Base-by-base conservation (phyloP, 2,329 filamentous ascomycete species). In the Fusarium verticillioides region DNA sequence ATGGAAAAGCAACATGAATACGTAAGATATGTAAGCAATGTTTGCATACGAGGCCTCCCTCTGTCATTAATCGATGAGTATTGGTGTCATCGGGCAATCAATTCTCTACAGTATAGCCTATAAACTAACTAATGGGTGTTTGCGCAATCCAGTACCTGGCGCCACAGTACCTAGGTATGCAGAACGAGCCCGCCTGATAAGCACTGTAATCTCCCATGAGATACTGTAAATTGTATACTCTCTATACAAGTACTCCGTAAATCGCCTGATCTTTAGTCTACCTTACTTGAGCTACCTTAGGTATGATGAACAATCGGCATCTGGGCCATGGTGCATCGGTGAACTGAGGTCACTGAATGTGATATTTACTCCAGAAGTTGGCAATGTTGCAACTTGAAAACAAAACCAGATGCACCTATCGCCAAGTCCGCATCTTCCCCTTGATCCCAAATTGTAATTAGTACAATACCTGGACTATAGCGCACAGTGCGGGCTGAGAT, bases 401-500 rank as follows among this genome's bases (percentile, higher is more conserved):
- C 16, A 34, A 50, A 34, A 13, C 19, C 19, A n/a, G 26, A 30
- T 32, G 30, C 46, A n/a, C 44, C 26, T 49, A 49, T 49, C 44
- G 26, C 44, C 30, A 30, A 47, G 10, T 7, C 8, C 26, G 12
- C 12, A 21, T n/a, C 28, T 12, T n/a, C 10, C 47, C 47, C 16
- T 34, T 23, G 21, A 32, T 23, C 47, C 9, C 44, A 9, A 50
- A 5, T 23, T 23, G 23, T 23, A 23, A 4, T 23, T 23, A 23
- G 47, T 19, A 50, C 13, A 11, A 32, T 32, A 32, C 64, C 52
- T 46, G n/a, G 34, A 36, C 26, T 26, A 66, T 42, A 53, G 23
- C 37, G 50, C 37, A 69, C 65, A 61, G 65, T 68, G 63, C 47
- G 61, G 19, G 18, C 28, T 37, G 54, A 50, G 46, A 36, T 58